Conservation (phyloP, 305 asterid species). For the Fraxinus nigra region DNA sequence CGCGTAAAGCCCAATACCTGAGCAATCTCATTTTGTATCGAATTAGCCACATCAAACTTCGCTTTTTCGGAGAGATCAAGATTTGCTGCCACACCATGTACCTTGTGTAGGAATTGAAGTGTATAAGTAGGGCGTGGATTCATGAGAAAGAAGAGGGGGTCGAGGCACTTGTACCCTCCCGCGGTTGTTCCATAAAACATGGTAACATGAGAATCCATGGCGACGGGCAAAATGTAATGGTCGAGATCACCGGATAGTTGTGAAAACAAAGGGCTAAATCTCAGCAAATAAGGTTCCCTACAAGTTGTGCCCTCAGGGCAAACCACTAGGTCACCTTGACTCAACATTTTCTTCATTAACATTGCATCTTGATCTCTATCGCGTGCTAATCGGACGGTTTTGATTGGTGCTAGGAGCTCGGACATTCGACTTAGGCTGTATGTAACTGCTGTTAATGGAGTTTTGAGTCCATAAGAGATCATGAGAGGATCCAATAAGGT, state of each 20-base stretch:
- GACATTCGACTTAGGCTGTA: constrained; percentile 47
- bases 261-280: constrained; percentile 41
- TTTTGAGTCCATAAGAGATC: constrained; percentile 25
- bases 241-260: constrained; percentile 17
- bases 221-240: constrained; percentile 28
- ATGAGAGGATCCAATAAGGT: constrained; percentile 41
- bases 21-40: constrained; percentile 36
- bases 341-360: constrained; percentile 25
- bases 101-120: constrained; percentile 22
- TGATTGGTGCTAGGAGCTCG: constrained; percentile 38
- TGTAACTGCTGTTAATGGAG: constrained; percentile 35
- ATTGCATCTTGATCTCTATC: constrained; percentile 28
- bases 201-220: constrained; percentile 24
- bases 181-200: constrained; percentile 42
- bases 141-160: constrained; percentile 37
- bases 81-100: neutral
- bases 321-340: constrained; percentile 32
- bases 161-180: constrained; percentile 32
- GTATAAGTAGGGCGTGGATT: constrained; percentile 28
- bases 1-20: constrained; percentile 33
- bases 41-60: constrained; percentile 25
- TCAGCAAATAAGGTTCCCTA: constrained; percentile 41
- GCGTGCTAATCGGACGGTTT: constrained; percentile 34
- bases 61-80: neutral
- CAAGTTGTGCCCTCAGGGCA: constrained; percentile 53